phyloP scores from a whole-genome alignment of 306 rosid genomes.

The Pueraria montana region DNA sequence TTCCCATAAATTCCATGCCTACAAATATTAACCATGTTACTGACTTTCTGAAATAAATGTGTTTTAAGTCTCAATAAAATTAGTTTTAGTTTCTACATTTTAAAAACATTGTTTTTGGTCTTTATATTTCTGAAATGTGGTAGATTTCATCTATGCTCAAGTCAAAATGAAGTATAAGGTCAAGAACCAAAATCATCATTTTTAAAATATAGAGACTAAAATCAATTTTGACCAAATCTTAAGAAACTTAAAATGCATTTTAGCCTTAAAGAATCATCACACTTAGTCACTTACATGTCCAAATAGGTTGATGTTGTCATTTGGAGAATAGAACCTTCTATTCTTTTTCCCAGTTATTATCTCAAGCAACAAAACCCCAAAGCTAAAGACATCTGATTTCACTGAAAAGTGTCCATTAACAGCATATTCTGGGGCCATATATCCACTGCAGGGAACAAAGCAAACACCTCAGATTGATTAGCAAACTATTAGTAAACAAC shows the following conservation, averaged over 20 bases:
- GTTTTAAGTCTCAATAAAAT: too few species aligned
- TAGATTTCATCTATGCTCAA: too few species aligned
- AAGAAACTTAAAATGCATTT: too few species aligned
- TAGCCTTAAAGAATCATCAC: too few species aligned
- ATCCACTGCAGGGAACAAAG: slow-evolving; percentile 15
- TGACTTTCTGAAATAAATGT: neutral
- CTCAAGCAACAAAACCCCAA: slow-evolving; percentile 32
- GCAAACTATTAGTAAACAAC: neutral
- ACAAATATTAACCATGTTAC: slow-evolving; percentile 19
- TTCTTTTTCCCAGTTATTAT: neutral
- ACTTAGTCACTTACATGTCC: slow-evolving; percentile 14
- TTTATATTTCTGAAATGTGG: too few species aligned
- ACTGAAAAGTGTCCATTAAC: slow-evolving; percentile 24
- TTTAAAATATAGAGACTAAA: too few species aligned
- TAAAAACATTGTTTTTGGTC: too few species aligned
- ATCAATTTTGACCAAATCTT: too few species aligned
- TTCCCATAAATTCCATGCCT: slow-evolving; percentile 31
- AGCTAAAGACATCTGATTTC: slow-evolving; percentile 34
- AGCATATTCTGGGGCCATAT: too few species aligned
- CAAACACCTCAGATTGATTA: neutral
- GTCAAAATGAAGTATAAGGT: too few species aligned
- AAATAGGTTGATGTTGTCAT: slow-evolving; percentile 9
- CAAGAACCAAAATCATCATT: too few species aligned
- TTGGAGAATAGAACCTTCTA: slow-evolving; percentile 9
- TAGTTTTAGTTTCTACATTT: too few species aligned